Conservation (phyloP, 192 early-diverging fungal genomes). For the Coemansia sp. region DNA sequence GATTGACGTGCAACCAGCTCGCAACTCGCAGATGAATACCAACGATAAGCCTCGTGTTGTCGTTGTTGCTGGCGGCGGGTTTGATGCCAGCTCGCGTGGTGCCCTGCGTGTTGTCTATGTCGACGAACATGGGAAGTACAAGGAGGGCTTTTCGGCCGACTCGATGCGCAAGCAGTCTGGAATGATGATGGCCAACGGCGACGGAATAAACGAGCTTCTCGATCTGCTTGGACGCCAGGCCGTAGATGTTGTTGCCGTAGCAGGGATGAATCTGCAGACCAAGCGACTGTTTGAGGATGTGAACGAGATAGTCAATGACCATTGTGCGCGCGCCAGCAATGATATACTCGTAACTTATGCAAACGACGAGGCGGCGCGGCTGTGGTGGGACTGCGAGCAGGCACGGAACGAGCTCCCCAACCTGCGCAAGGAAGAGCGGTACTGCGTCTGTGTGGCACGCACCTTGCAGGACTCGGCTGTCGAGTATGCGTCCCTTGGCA, state of each 20-base stretch:
- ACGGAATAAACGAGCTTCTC: slow-evolving; percentile 54
- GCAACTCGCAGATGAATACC: slow-evolving; percentile 1
- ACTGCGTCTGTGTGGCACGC: slow-evolving; percentile 84
- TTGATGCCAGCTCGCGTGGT: slow-evolving; percentile 49
- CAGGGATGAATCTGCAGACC: slow-evolving; percentile 74
- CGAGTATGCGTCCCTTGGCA: slow-evolving; percentile 79
- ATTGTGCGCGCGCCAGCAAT: slow-evolving; percentile 51
- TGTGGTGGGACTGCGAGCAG: slow-evolving; percentile 79
- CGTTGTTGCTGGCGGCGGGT: slow-evolving; percentile 50
- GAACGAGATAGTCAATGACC: slow-evolving; percentile 57
- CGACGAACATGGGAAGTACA: slow-evolving; percentile 72
- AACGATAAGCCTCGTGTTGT: slow-evolving; percentile 34
- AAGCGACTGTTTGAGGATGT: slow-evolving; percentile 75
- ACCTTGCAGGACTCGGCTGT: slow-evolving; percentile 79
- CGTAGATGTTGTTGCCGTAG: slow-evolving; percentile 81
- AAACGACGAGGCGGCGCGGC: slow-evolving; percentile 85
- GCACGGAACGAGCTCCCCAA: slow-evolving; percentile 73
- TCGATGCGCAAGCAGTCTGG: slow-evolving; percentile 41
- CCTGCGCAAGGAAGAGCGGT: slow-evolving; percentile 69
- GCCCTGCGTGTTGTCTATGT: slow-evolving; percentile 65
- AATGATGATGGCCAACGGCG: slow-evolving; percentile 12
- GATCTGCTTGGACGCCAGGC: slow-evolving; percentile 61
- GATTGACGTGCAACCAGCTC: slow-evolving; percentile 41
- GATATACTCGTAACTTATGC: slow-evolving; percentile 69
- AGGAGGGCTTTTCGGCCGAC: slow-evolving; percentile 66